phyloP scores from a whole-genome alignment of 495 filamentous ascomycete species.

The Daldinia caldariorum region DNA sequence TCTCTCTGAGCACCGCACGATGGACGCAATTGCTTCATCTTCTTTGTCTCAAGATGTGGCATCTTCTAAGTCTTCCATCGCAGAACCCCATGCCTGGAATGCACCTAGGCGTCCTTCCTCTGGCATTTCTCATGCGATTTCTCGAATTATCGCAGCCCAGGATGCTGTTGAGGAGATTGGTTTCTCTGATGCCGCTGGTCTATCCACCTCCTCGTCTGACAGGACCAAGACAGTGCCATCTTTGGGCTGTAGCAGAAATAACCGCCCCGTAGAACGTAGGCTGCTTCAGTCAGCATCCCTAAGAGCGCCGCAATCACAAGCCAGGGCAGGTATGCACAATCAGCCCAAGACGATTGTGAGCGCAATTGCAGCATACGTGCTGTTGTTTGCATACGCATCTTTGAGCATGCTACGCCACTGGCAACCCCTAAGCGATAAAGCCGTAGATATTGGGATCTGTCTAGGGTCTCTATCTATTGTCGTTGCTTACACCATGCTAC shows the following conservation, averaged over 20 bases:
- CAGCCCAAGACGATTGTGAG: background rate
- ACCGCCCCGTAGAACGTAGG: background rate
- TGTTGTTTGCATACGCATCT: conserved; percentile 4
- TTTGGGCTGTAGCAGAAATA: background rate
- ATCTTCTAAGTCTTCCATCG: background rate
- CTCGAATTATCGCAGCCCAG: background rate
- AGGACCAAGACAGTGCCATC: background rate
- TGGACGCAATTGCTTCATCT: background rate
- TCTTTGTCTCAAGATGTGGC: background rate
- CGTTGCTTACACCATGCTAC: background rate
- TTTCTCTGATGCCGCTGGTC: background rate
- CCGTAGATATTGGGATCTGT: background rate
- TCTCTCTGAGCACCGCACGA: background rate
- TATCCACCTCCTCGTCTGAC: background rate
- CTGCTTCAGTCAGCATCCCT: background rate
- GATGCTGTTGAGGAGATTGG: background rate
- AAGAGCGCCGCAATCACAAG: background rate
- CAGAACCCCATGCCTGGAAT: background rate
- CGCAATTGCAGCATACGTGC: conserved; percentile 4
- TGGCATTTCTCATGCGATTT: background rate
- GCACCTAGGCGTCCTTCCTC: background rate
- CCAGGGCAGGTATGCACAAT: background rate
- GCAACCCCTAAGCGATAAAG: background rate
- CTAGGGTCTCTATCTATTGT: background rate
- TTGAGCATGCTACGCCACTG: background rate